Base-by-base conservation (phyloP, 805 yeast species). In the Torulaspora delbrueckii region DNA sequence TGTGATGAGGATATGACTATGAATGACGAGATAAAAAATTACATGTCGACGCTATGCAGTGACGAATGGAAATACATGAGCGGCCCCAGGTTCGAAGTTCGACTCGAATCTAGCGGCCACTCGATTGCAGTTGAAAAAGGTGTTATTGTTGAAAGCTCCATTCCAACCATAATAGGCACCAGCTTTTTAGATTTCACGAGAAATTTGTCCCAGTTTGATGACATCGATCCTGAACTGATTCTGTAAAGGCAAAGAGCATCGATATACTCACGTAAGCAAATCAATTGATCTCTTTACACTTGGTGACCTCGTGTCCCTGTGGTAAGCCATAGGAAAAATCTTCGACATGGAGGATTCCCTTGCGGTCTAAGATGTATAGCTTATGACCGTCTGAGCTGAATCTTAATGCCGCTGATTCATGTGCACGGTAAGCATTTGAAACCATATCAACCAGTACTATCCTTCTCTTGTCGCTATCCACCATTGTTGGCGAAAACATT, bases 271-370 rank as follows among this genome's bases (percentile, higher is more conserved):
- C 3, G 18, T 30, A 19, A 19, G 37, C 26, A 24, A 22, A 19
- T 53, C 53, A 67, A 48, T 68, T 71, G 12, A 80, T 67, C 33
- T 80, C 76, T 60, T 82, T 82, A 66, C 86, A 80, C 59, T 83
- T 77, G 2, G 84, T 76, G 6, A 84, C 82, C 13, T 80, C 83
- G 19, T 74, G 75, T 54, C 79, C 81, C 51, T 80, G 82, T 9
- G 93, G 93, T 18, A 82, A 65, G 2, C 95, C 96, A 43, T 88
- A 90, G 10, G 93, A 85, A 67, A 89, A 90, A 66, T 90, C 97
- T 54, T 85, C 86, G 26, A 89, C 77, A 51, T 82, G 81, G 37
- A 89, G 67, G 0, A 79, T 65, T 0, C 97, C 97, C 57, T 85
- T 86, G 33, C 96, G 70, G 63, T 90, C 98, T 12, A 88, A 74